Evolutionary conservation across 2,329 filamentous ascomycete genomes (phyloP).

Genomic region (Scedosporium apiospermum): DNA sequence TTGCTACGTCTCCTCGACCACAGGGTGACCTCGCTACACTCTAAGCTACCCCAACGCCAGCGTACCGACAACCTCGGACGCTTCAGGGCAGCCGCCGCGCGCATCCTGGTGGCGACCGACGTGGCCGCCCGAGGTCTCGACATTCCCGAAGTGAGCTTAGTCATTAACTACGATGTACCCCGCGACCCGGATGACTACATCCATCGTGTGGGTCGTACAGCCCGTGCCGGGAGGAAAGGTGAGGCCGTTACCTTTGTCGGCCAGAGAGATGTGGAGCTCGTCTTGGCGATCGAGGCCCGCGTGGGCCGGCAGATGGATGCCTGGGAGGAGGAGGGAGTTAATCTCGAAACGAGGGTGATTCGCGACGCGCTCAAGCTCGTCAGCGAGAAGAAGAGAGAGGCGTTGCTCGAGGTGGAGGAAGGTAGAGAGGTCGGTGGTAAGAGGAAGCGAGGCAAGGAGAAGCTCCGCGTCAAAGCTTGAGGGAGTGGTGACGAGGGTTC

Average conservation of each 20-base stretch:
- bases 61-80: constrained; percentile 80
- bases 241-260: constrained; percentile 82
- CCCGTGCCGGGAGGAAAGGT: constrained; percentile 77
- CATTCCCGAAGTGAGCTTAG: constrained; percentile 82
- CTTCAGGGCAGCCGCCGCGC: constrained; percentile 81
- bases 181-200: constrained; percentile 97
- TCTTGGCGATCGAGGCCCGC: constrained; percentile 81
- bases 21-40: constrained; percentile 86
- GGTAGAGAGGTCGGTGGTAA: constrained; percentile 87
- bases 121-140: constrained; percentile 91
- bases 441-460: constrained; percentile 52
- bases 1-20: constrained; percentile 78
- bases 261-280: constrained; percentile 81
- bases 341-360: constrained; percentile 81
- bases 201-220: constrained; percentile 90
- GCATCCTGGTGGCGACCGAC: constrained; percentile 89
- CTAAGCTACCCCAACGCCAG: constrained; percentile 73
- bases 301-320: constrained; percentile 72
- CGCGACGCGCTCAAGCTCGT: constrained; percentile 81
- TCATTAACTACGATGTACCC: constrained; percentile 92
- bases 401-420: constrained; percentile 83
- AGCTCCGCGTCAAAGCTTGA: constrained; percentile 23
- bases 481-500: not conserved
- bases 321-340: constrained; percentile 86
- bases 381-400: constrained; percentile 91